phyloP scores from a whole-genome alignment of 768 basidiomycete genomes.

The Lentinula sp. region DNA sequence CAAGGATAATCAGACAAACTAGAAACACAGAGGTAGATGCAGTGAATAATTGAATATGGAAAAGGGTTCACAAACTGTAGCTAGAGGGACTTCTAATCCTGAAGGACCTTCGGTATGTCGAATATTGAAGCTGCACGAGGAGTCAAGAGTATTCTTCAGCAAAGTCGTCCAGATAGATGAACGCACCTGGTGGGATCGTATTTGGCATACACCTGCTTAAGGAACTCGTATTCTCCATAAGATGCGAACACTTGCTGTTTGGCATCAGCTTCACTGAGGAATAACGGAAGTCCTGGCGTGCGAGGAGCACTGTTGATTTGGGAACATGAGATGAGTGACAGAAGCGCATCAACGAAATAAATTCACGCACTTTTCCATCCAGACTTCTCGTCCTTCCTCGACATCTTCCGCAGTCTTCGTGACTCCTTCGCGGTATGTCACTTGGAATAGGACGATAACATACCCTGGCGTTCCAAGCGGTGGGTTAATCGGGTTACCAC shows the following conservation, averaged over 20 bases:
- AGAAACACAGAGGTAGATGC: not conserved
- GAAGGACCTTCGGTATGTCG: not conserved
- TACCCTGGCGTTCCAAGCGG: slow-evolving; percentile 19
- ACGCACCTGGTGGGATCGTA: slow-evolving; percentile 36
- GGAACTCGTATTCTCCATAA: slow-evolving; percentile 29
- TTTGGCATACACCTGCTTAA: slow-evolving; percentile 31
- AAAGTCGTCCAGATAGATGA: not conserved
- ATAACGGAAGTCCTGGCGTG: slow-evolving; percentile 31
- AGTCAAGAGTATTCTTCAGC: not conserved
- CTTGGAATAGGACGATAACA: slow-evolving; percentile 25
- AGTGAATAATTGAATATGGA: not conserved
- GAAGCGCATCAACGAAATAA: no score
- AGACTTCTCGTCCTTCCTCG: slow-evolving; percentile 16
- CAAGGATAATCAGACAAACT: not conserved
- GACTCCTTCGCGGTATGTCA: slow-evolving; percentile 16
- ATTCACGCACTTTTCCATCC: slow-evolving; percentile 23
- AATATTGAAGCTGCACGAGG: not conserved
- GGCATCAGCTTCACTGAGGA: slow-evolving; percentile 33
- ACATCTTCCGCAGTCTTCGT: slow-evolving; percentile 16
- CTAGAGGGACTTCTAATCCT: not conserved
- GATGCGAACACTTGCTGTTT: slow-evolving; percentile 32
- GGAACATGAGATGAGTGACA: not conserved
- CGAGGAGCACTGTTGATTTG: slow-evolving; percentile 20
- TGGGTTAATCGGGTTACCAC: slow-evolving; percentile 32
- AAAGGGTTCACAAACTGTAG: not conserved